phyloP scores from a whole-genome alignment of 805 yeast species.

The Monosporozyma aquatica region DNA sequence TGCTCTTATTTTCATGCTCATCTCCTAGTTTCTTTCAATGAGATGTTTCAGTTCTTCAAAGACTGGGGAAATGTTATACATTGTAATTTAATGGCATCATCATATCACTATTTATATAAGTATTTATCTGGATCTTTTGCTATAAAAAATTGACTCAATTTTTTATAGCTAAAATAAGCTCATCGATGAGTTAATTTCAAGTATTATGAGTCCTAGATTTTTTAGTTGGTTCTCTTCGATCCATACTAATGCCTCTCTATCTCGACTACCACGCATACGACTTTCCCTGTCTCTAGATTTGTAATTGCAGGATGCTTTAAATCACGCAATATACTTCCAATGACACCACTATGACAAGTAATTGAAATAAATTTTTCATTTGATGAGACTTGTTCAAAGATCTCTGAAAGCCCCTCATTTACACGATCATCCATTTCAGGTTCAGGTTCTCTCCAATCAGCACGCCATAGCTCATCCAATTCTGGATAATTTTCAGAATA shows the following conservation, averaged over 20 bases:
- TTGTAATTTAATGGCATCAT: not conserved
- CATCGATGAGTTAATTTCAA: no score
- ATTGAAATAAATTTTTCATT: conserved; percentile 34
- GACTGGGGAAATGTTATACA: not conserved
- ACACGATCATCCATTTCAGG: conserved; percentile 41
- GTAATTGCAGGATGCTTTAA: conserved; percentile 48
- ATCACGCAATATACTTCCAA: conserved; percentile 42
- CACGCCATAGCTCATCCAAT: conserved; percentile 39
- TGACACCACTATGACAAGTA: conserved; percentile 57
- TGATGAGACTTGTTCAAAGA: conserved; percentile 32
- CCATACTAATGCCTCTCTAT: conserved; percentile 3
- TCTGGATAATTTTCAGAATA: conserved; percentile 41
- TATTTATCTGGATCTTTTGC: not conserved
- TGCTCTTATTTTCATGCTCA: conserved; percentile 7
- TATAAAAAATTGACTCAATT: no score
- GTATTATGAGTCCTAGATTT: no score
- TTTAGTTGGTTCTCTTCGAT: no score
- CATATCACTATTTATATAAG: not conserved
- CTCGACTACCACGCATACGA: conserved; percentile 49
- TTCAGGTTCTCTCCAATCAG: conserved; percentile 40
- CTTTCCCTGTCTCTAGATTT: conserved; percentile 52
- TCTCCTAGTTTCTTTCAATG: not conserved
- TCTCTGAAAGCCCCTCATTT: conserved; percentile 30
- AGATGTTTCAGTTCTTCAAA: not conserved
- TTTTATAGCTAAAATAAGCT: no score